phyloP scores from a whole-genome alignment of 176 grass and related monocot species.

The Triticum aestivum region IWGSC_CS_RefSeq_v2.1 NC_057807.1:22330152-22330651 shows the following conservation, averaged over 20 bases:
- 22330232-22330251: slow-evolving; percentile 11
- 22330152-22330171: not conserved
- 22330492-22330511: not conserved
- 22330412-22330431: not conserved
- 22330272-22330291: slow-evolving; percentile 3
- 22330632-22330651: not conserved
- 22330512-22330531: not conserved
- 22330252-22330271: not conserved
- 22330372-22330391: not conserved
- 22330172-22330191: not conserved
- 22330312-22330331: not conserved
- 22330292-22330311: not conserved
- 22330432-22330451: not conserved
- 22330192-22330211: not conserved
- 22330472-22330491: not conserved
- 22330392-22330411: not conserved
- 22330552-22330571: not conserved
- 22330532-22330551: slow-evolving; percentile 3
- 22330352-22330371: too few species aligned
- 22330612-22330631: slow-evolving; percentile 12
- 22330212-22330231: not conserved
- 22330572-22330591: not conserved
- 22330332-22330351: too few species aligned
- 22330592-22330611: not conserved
- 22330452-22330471: not conserved